Evolutionary conservation across 805 yeast species (phyloP).

Genomic region (Ogataea pignaliae): DNA sequence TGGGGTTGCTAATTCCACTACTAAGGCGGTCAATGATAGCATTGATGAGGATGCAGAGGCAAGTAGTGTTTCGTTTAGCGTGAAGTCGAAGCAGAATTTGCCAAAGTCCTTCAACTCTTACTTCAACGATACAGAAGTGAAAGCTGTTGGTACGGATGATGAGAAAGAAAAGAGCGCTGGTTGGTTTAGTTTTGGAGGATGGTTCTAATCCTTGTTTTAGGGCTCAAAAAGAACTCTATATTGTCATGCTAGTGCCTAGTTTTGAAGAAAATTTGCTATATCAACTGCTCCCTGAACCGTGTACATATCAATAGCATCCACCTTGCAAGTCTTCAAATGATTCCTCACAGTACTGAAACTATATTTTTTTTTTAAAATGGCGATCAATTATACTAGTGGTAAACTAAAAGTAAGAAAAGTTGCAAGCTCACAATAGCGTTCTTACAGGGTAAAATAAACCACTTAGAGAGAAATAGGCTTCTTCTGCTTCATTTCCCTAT

Average conservation of each 20-base stretch:
- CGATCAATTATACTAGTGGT: no score
- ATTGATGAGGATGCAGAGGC: constrained; percentile 19
- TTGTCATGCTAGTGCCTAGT: no score
- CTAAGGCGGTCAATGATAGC: constrained; percentile 20
- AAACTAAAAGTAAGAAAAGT: no score
- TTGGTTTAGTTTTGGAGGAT: constrained; percentile 21
- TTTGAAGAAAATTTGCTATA: no score
- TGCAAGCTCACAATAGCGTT: no score
- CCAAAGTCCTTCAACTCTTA: constrained; percentile 28
- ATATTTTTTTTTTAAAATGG: no score
- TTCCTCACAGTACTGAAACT: no score
- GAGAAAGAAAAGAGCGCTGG: constrained; percentile 18
- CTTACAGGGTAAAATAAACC: no score
- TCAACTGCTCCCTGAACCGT: no score
- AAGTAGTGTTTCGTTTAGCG: constrained; percentile 21
- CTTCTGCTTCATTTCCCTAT: background rate
- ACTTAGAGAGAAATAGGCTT: no score
- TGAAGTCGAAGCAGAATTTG: constrained; percentile 17
- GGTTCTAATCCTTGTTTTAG: constrained; percentile 9
- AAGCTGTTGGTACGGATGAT: constrained; percentile 25
- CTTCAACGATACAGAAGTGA: constrained; percentile 21
- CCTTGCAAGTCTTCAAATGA: background rate
- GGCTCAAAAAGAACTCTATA: no score
- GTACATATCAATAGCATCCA: background rate
- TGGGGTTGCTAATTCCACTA: constrained; percentile 8